A percentile compares a stretch with the other conserved stretches of the same genome.
Evolutionary conservation across 2,329 filamentous ascomycete genomes (phyloP).

Genomic region (Colletotrichum higginsianum): DNA sequence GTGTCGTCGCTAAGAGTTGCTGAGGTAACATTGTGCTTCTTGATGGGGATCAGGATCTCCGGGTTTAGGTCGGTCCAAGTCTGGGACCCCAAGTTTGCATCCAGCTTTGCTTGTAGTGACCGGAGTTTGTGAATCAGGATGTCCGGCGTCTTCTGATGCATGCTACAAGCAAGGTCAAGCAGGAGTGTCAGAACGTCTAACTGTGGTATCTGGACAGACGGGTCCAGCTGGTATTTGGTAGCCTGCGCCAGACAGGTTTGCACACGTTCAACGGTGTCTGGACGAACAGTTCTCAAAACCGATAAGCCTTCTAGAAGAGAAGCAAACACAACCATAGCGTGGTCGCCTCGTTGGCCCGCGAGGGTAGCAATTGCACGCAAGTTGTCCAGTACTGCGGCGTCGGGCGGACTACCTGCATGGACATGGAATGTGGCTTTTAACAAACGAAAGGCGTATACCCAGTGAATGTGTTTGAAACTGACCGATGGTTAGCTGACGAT

Average conservation of each 20-base stretch:
- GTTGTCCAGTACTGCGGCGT: slow-evolving; percentile 77
- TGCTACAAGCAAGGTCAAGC: slow-evolving; percentile 78
- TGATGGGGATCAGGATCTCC: slow-evolving; percentile 70
- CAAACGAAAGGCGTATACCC: slow-evolving; percentile 84
- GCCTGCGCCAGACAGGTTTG: slow-evolving; percentile 82
- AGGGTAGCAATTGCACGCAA: slow-evolving; percentile 74
- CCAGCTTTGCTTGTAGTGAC: slow-evolving; percentile 73
- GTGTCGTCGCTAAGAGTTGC: slow-evolving; percentile 72
- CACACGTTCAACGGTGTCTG: slow-evolving; percentile 78
- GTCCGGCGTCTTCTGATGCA: slow-evolving; percentile 74
- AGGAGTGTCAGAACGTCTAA: slow-evolving; percentile 76
- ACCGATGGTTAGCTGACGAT: slow-evolving; percentile 20
- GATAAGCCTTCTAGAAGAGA: slow-evolving; percentile 79
- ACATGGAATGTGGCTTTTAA: slow-evolving; percentile 79
- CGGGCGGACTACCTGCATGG: slow-evolving; percentile 71
- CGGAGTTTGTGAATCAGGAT: slow-evolving; percentile 72
- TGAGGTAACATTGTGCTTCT: slow-evolving; percentile 62
- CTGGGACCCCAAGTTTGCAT: slow-evolving; percentile 63
- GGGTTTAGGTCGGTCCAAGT: slow-evolving; percentile 64
- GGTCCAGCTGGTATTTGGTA: slow-evolving; percentile 78
- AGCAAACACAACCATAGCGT: slow-evolving; percentile 75
- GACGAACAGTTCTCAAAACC: slow-evolving; percentile 74
- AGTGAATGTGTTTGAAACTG: slow-evolving; percentile 76
- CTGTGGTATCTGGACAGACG: slow-evolving; percentile 75
- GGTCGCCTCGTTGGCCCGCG: slow-evolving; percentile 73